A percentile compares a stretch with the other conserved stretches of the same genome.
Conservation (phyloP, 345 rosid species). For the Salix brachista region DNA sequence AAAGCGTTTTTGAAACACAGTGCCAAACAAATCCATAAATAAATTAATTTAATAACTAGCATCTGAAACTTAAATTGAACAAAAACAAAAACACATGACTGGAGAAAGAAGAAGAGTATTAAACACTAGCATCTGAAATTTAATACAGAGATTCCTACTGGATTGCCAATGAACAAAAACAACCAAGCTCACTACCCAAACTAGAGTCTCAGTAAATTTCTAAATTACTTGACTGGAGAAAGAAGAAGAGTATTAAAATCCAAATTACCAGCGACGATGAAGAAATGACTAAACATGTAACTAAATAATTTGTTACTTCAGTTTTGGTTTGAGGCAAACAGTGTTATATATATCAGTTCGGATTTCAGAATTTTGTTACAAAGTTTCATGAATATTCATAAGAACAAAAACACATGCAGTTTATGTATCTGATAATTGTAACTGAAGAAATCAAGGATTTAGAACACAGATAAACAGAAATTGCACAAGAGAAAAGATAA, state of each 20-base stretch:
- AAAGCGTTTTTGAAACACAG: too few relatives aligned
- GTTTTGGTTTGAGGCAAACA: background rate
- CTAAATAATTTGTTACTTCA: background rate
- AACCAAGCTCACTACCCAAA: background rate
- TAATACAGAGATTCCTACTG: background rate
- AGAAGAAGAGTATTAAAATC: background rate
- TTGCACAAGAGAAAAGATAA: too few relatives aligned
- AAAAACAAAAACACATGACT: too few relatives aligned
- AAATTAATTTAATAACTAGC: too few relatives aligned
- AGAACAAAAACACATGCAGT: background rate
- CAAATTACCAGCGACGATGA: background rate
- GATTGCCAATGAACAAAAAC: background rate
- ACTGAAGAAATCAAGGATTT: background rate
- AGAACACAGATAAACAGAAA: too few relatives aligned
- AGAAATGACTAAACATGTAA: background rate
- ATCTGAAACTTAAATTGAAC: too few relatives aligned
- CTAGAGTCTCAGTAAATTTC: background rate
- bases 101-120: too few relatives aligned
- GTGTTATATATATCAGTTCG: background rate
- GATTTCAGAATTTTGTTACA: background rate
- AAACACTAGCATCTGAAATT: background rate
- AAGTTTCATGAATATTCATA: background rate
- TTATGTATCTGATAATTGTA: background rate
- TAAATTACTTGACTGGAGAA: background rate
- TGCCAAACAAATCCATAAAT: too few relatives aligned